Base-by-base conservation (phyloP, 169 alveolate genomes). In the Eimeria praecox region DNA sequence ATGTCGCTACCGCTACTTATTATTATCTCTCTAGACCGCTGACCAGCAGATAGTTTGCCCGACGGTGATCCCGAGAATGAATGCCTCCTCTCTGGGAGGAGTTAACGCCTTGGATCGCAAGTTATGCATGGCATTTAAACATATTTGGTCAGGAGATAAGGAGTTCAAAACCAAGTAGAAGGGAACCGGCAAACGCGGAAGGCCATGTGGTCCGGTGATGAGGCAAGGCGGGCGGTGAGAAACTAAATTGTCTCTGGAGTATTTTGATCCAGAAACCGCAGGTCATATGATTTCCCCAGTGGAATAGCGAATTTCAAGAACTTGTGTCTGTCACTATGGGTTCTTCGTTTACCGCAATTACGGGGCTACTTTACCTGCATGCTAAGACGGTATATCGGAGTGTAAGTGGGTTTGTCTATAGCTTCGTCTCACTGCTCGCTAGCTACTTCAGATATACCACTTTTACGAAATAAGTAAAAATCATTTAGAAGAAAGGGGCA, bases 331-430 rank as follows among this genome's bases (percentile, higher is more conserved):
- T 2, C 83, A 35, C 33, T 4, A 3, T 22, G 20, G 38, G 54
- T 35, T 73, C 33, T 30, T 35, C 46, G 27, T 33, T 24, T 69
- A 35, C 27, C 38, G 83, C 49, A 38, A 40, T 35, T 18, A 20
- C 49, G 83, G 83, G 83, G 83, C 83, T 73, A 73, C 38, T 73
- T 73, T 38, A 4, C 83, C 18, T 73, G 83, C 83, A 73, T 73
- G 83, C 83, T 38, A 18, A 30, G 83, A 10, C 54, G 33, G 14
- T 18, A 33, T 73, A 40, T 73, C 83, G 30, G 83, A 73, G 54
- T n/a, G n/a, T 0, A 35, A 10, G 4, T n/a, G 33, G 9, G 18
- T 16, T 73, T 38, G 18, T 20, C 83, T 40, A 3, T 38, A 35
- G 0, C 33, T 18, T 38, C 3, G 16, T 35, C 3, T 2, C 12